Percentiles rank a stretch among this genome's conserved stretches.
phyloP scores from a whole-genome alignment of 2,329 filamentous ascomycete species.

The Biscogniauxia sp. region DNA sequence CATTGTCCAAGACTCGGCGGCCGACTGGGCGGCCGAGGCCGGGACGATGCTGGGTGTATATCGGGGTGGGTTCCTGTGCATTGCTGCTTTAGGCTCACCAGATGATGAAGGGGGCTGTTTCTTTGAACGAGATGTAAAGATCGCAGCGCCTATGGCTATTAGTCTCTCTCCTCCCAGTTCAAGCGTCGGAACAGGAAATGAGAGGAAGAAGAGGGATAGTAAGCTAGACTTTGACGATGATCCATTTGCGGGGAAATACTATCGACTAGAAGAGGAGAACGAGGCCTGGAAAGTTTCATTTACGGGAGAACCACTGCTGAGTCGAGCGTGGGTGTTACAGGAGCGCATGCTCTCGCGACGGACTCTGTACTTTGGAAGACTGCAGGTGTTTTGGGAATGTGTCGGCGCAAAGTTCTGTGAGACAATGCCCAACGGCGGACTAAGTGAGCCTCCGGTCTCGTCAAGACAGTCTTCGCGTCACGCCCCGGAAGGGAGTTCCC shows the following conservation, averaged over 20 bases:
- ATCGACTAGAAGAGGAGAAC: not conserved
- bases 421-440: slow-evolving; percentile 12
- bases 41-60: not conserved
- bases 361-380: slow-evolving; percentile 23
- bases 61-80: slow-evolving; percentile 2
- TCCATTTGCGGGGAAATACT: no score
- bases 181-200: no score
- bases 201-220: no score
- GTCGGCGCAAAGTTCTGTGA: slow-evolving; percentile 12
- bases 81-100: slow-evolving; percentile 1
- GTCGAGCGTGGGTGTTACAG: slow-evolving; percentile 22
- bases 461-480: no score
- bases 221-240: no score
- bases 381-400: slow-evolving; percentile 24
- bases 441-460: no score
- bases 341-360: slow-evolving; percentile 21
- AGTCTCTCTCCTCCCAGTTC: no score
- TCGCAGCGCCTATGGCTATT: no score
- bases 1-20: slow-evolving; percentile 2
- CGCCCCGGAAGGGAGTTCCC: no score
- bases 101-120: slow-evolving; percentile 1
- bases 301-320: slow-evolving; percentile 9
- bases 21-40: slow-evolving; percentile 3
- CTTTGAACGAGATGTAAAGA: not conserved
- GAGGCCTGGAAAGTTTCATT: not conserved